These are phyloP conservation scores for Fraxinus xanthoxyloides DNA, from an alignment of 305 asterid genomes.

Conservation along the genomic window DNA sequence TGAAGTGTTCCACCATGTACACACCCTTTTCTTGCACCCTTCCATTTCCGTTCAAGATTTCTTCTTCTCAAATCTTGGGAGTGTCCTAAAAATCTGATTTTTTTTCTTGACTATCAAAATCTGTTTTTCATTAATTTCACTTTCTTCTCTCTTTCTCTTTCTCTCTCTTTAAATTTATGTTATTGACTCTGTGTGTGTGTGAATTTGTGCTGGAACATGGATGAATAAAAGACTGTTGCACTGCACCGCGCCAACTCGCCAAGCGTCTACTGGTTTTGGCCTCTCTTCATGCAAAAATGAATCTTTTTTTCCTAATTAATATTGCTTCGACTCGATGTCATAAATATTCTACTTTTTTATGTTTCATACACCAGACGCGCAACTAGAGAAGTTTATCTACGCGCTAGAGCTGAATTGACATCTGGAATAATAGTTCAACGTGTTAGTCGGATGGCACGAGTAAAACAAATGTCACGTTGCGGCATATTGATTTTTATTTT, in stretches of 20 bases:
- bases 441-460: not conserved
- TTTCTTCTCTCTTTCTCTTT: not conserved
- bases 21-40: not conserved
- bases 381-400: not conserved
- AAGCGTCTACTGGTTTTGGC: constrained; percentile 19
- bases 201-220: not conserved
- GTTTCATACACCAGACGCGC: not conserved
- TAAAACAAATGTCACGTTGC: not conserved
- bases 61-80: not conserved
- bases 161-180: not conserved
- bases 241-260: constrained; percentile 27
- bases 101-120: not conserved
- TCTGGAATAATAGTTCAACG: not conserved
- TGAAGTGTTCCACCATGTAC: not conserved
- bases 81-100: not conserved
- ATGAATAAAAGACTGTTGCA: not conserved
- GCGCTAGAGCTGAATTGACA: not conserved
- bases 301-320: not conserved
- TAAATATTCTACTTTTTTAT: not conserved
- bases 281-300: not conserved
- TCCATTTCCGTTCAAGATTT: not conserved
- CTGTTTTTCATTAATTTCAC: not conserved
- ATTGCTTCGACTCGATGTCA: not conserved
- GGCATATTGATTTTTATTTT: not conserved
- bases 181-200: not conserved